Conservation (phyloP, 305 asterid genomes). For the Vinca major region DNA sequence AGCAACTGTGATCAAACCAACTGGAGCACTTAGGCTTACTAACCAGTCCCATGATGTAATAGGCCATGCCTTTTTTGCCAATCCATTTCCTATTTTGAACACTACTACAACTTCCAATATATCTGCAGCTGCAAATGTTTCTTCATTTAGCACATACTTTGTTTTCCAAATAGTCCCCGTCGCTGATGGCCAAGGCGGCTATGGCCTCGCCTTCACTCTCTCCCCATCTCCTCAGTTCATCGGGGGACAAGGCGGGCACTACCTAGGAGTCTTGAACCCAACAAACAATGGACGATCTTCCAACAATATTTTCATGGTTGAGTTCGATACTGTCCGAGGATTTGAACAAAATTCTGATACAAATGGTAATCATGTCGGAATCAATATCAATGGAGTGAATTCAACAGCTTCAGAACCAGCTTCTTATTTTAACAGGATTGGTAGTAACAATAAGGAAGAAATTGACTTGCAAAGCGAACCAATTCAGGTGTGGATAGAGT, state of each 20-base stretch:
- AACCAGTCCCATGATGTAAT: conserved; percentile 20
- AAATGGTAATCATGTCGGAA: conserved; percentile 44
- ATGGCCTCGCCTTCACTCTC: conserved; percentile 55
- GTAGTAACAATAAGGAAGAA: conserved; percentile 6
- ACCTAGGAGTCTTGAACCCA: conserved; percentile 39
- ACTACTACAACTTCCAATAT: conserved; percentile 5
- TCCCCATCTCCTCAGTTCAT: conserved; percentile 36
- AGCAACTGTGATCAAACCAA: conserved; percentile 19
- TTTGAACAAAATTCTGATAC: conserved; percentile 20
- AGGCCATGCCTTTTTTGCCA: conserved; percentile 45
- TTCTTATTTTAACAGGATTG: conserved; percentile 2
- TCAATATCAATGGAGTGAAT: conserved; percentile 38
- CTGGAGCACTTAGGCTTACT: conserved; percentile 53
- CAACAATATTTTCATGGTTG: conserved; percentile 60
- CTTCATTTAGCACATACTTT: conserved; percentile 47
- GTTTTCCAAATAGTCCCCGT: conserved; percentile 46
- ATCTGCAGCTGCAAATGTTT: not conserved
- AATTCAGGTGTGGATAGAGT: conserved; percentile 65
- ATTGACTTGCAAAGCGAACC: conserved; percentile 25
- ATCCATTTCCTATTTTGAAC: conserved; percentile 32
- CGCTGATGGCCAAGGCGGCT: conserved; percentile 31
- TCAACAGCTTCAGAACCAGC: conserved; percentile 20
- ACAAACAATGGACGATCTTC: conserved; percentile 16
- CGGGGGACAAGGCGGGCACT: conserved; percentile 28
- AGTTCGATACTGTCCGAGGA: conserved; percentile 65